phyloP scores from a whole-genome alignment of 108 stramenopile genomes.

The Skeletonema grethae region DNA sequence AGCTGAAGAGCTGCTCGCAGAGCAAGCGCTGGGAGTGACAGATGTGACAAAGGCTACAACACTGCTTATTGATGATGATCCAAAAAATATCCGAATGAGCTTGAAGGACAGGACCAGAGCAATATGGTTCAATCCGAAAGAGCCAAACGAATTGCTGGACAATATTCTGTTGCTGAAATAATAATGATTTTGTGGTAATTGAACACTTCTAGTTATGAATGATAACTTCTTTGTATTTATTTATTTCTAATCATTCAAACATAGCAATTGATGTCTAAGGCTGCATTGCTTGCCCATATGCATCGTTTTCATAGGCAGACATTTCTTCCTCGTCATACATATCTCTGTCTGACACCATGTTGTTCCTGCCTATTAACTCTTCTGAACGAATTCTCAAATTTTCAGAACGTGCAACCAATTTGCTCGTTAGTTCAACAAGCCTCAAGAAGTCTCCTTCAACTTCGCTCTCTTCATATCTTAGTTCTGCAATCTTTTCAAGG shows the following conservation, averaged over 20 bases:
- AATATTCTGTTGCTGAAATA: conserved; percentile 68
- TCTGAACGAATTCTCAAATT: conserved; percentile 30
- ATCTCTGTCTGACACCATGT: neutral
- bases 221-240: too few relatives aligned
- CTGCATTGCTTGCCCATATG: neutral
- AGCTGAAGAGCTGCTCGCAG: conserved; percentile 82
- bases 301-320: neutral
- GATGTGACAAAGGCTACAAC: conserved; percentile 69
- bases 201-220: conserved; percentile 1
- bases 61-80: conserved; percentile 95
- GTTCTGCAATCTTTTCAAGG: conserved; percentile 15
- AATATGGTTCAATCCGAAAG: conserved; percentile 84
- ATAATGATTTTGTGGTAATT: conserved; percentile 23
- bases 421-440: conserved; percentile 38
- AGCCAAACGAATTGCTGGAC: conserved; percentile 61
- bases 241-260: neutral
- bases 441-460: conserved; percentile 30
- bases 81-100: conserved; percentile 77
- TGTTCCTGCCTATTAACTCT: conserved; percentile 32
- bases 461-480: conserved; percentile 16
- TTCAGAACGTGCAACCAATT: conserved; percentile 41
- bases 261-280: neutral
- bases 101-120: conserved; percentile 77
- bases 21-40: conserved; percentile 26
- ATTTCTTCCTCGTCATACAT: conserved; percentile 1